Evolutionary conservation across 2,329 filamentous ascomycete species (phyloP).

Genomic region (Pseudogymnoascus sp.): DNA sequence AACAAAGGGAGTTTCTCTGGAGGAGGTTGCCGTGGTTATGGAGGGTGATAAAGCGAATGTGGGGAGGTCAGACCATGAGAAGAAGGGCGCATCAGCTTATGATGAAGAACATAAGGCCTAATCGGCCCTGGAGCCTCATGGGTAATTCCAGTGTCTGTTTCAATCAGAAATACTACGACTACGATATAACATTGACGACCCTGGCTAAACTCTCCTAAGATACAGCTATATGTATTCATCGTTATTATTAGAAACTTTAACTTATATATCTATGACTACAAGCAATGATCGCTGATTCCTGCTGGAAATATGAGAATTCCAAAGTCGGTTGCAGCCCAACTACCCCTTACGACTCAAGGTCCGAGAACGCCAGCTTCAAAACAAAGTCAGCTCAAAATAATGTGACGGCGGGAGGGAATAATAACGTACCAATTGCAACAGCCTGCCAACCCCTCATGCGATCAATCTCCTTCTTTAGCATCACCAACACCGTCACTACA

Average conservation of each 20-base stretch:
- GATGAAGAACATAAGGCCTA: background rate
- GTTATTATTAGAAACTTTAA: background rate
- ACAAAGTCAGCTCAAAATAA: background rate
- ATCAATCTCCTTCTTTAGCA: slow-evolving; percentile 60
- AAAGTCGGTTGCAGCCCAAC: background rate
- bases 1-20: slow-evolving; percentile 13
- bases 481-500: slow-evolving; percentile 47
- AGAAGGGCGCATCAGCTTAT: background rate
- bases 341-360: background rate
- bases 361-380: background rate
- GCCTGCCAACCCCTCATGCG: slow-evolving; percentile 41
- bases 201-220: no score
- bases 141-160: background rate
- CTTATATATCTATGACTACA: background rate
- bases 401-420: background rate
- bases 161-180: no score
- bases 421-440: slow-evolving; percentile 32
- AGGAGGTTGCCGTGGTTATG: slow-evolving; percentile 13
- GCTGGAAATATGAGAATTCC: background rate
- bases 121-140: background rate
- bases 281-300: background rate
- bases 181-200: no score
- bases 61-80: background rate
- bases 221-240: no score
- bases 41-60: background rate